A percentile compares a stretch with the other conserved stretches of the same genome.
Conservation (phyloP, 768 basidiomycete genomes). For the Lepiota venenata region DNA sequence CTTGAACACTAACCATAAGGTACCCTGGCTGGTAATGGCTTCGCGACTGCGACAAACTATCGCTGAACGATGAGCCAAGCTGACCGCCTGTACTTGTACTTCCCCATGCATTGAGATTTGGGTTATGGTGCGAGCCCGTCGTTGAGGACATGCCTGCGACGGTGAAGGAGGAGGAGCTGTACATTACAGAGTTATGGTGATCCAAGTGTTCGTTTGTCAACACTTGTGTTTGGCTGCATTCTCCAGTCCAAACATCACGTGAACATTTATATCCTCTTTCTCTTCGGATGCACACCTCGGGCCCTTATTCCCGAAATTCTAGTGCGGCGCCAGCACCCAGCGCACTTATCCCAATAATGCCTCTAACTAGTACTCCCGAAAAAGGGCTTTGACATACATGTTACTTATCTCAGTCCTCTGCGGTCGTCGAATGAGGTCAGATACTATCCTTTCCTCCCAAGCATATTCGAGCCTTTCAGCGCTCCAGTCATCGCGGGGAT, state of each 20-base stretch:
- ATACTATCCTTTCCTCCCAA: too few relatives aligned
- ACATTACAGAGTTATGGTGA: constrained; percentile 24
- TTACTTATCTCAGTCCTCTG: too few relatives aligned
- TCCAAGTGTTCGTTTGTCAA: neutral
- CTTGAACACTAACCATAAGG: constrained; percentile 54
- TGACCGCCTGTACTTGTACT: constrained; percentile 39
- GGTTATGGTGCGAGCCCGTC: constrained; percentile 42
- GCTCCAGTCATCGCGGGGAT: too few relatives aligned
- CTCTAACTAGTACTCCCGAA: too few relatives aligned
- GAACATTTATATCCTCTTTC: neutral
- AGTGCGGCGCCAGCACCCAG: too few relatives aligned
- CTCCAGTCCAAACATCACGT: neutral
- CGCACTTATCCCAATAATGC: too few relatives aligned
- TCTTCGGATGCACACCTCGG: too few relatives aligned
- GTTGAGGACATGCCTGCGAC: constrained; percentile 62
- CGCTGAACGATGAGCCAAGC: constrained; percentile 54
- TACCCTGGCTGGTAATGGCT: constrained; percentile 82
- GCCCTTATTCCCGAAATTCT: too few relatives aligned
- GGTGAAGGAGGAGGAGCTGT: constrained; percentile 43
- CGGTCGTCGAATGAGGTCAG: too few relatives aligned
- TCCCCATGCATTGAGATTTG: constrained; percentile 51
- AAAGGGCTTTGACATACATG: too few relatives aligned
- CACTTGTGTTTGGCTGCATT: neutral
- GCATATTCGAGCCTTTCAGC: too few relatives aligned
- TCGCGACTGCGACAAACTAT: constrained; percentile 67